A percentile compares a stretch with the other conserved stretches of the same genome.
These are phyloP conservation scores for Fusarium sororula DNA, from an alignment of 2,329 filamentous ascomycete species.

Conservation along the genomic window DNA sequence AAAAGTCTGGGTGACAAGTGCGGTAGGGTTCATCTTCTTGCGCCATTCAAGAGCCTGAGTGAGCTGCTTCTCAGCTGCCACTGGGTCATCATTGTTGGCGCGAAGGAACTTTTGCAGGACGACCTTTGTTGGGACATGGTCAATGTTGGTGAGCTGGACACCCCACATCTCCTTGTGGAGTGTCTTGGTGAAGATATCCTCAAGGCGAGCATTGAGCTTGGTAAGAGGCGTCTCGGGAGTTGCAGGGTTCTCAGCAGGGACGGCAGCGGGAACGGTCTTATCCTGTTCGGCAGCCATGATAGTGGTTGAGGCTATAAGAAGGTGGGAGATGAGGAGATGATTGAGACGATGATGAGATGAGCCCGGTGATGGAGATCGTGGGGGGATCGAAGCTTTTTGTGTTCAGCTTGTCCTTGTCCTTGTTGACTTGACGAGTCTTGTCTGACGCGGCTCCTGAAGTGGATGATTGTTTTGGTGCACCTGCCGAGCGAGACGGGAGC, in stretches of 20 bases:
- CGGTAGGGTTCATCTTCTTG: slow-evolving; percentile 75
- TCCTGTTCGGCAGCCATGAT: slow-evolving; percentile 47
- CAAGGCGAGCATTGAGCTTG: slow-evolving; percentile 67
- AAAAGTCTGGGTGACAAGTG: slow-evolving; percentile 71
- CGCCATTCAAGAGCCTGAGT: slow-evolving; percentile 84
- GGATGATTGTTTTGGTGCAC: slow-evolving; percentile 9
- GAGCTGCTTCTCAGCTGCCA: slow-evolving; percentile 81
- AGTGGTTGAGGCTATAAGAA: background rate
- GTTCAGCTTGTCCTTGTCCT: background rate
- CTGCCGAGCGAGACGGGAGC: slow-evolving; percentile 9
- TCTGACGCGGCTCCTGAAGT: slow-evolving; percentile 13
- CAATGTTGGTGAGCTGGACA: slow-evolving; percentile 67
- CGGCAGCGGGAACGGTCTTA: slow-evolving; percentile 25
- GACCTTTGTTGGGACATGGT: slow-evolving; percentile 79
- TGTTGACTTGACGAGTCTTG: slow-evolving; percentile 15
- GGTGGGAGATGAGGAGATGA: background rate
- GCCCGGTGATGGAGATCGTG: background rate
- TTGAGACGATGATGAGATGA: background rate
- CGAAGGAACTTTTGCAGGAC: slow-evolving; percentile 94
- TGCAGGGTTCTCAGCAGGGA: slow-evolving; percentile 15
- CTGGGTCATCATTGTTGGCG: slow-evolving; percentile 81
- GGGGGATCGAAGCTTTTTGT: background rate
- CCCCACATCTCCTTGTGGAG: slow-evolving; percentile 87
- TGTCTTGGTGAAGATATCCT: slow-evolving; percentile 64
- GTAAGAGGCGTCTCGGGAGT: slow-evolving; percentile 53